Conservation (phyloP, 2,329 filamentous ascomycete species). For the Pseudohalonectria lignicola region DNA sequence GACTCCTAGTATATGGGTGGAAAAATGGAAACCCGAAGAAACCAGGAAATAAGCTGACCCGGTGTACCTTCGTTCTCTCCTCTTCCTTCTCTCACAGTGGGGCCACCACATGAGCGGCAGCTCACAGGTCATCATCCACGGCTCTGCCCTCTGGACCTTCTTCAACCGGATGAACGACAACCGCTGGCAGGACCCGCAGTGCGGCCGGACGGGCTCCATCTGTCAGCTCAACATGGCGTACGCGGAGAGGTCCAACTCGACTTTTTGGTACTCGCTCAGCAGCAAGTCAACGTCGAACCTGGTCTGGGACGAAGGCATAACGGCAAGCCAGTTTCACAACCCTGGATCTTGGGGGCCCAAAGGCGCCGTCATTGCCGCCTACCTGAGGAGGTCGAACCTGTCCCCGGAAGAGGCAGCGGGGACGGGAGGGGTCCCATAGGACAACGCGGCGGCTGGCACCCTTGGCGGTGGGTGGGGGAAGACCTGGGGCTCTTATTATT, state of each 20-base stretch:
- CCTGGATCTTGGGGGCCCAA: neutral
- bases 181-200: slow-evolving; percentile 10
- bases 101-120: slow-evolving; percentile 22
- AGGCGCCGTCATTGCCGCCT: neutral
- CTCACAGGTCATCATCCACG: slow-evolving; percentile 27
- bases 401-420: neutral
- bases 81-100: slow-evolving; percentile 11
- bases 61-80: too few species aligned
- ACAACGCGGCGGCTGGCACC: neutral
- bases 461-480: neutral
- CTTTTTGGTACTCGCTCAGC: slow-evolving; percentile 17
- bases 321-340: neutral
- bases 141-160: slow-evolving; percentile 30
- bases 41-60: too few species aligned
- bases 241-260: slow-evolving; percentile 11
- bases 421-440: neutral
- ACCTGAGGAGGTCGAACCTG: neutral
- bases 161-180: slow-evolving; percentile 19
- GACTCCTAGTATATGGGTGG: too few species aligned
- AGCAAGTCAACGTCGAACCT: slow-evolving; percentile 16
- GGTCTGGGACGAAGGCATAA: slow-evolving; percentile 8
- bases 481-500: too few species aligned
- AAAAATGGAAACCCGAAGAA: too few species aligned
- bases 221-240: slow-evolving; percentile 16
- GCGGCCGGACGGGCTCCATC: slow-evolving; percentile 11